Percentiles rank a stretch among this genome's conserved stretches.
Evolutionary conservation across 2,329 filamentous ascomycete species (phyloP).

Genomic region (Zalaria obscura): DNA sequence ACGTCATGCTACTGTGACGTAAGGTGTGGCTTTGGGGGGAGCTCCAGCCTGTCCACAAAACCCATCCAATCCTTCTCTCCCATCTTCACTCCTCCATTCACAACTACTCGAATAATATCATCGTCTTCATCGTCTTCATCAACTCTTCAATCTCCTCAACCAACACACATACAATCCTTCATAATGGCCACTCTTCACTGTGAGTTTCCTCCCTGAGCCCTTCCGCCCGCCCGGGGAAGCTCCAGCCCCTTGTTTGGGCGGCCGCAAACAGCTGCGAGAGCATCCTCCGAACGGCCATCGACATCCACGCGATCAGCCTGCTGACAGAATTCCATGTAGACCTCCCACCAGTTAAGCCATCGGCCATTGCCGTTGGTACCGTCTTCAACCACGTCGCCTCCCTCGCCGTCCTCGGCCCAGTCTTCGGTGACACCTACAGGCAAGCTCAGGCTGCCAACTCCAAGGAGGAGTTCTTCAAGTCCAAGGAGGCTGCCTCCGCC

Average conservation of each 20-base stretch:
- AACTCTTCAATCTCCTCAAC: conserved; percentile 5
- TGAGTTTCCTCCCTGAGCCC: conserved; percentile 23
- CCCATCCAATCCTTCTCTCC: not conserved
- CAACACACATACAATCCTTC: conserved; percentile 12
- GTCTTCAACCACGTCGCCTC: conserved; percentile 90
- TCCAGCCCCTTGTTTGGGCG: conserved; percentile 1
- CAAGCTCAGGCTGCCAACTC: conserved; percentile 81
- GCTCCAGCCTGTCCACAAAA: not conserved
- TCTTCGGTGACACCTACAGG: conserved; percentile 92
- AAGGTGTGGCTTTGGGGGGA: not conserved
- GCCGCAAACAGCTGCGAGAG: too few relatives aligned
- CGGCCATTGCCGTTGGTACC: conserved; percentile 90
- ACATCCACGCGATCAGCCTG: too few relatives aligned
- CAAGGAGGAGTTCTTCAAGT: conserved; percentile 92
- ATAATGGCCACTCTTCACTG: conserved; percentile 47
- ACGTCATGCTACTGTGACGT: not conserved
- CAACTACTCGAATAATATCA: not conserved
- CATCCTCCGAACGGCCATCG: too few relatives aligned
- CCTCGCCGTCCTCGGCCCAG: conserved; percentile 69
- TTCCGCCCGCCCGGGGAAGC: not conserved
- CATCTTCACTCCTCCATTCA: conserved; percentile 1
- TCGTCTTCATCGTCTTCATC: conserved; percentile 1
- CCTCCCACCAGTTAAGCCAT: conserved; percentile 83
- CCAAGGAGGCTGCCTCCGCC: conserved; percentile 79
- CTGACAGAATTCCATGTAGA: conserved; percentile 26